These are phyloP conservation scores for Alternaria sp. DNA, from an alignment of 2,329 filamentous ascomycete species.

Conservation along the genomic window DNA sequence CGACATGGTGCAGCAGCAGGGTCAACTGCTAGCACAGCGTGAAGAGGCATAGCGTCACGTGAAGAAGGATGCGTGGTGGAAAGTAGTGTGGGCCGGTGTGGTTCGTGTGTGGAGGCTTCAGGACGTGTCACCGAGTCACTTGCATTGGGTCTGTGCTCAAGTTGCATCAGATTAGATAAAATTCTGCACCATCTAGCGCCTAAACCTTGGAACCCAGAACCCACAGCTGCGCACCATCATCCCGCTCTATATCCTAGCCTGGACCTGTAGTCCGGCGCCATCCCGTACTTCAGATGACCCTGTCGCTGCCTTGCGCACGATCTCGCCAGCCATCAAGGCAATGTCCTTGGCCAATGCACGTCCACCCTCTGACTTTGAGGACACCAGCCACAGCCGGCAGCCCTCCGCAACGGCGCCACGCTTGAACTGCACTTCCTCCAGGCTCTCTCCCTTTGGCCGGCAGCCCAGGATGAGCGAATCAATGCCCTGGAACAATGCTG, in stretches of 20 bases:
- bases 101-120: conserved; percentile 12
- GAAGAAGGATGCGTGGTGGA: conserved; percentile 19
- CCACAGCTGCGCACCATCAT: conserved; percentile 5
- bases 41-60: conserved; percentile 24
- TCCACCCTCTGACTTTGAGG: conserved; percentile 39
- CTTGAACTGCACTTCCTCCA: conserved; percentile 49
- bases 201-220: background rate
- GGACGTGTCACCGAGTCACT: conserved; percentile 15
- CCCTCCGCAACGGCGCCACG: conserved; percentile 36
- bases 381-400: conserved; percentile 43
- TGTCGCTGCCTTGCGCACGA: conserved; percentile 33
- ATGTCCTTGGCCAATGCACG: conserved; percentile 46
- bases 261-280: conserved; percentile 27
- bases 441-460: conserved; percentile 43
- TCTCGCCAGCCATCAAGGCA: conserved; percentile 41
- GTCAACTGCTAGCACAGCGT: conserved; percentile 11
- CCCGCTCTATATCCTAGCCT: conserved; percentile 37
- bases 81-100: conserved; percentile 10
- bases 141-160: conserved; percentile 12
- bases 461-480: conserved; percentile 44
- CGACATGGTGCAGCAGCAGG: conserved; percentile 26
- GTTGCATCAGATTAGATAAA: conserved; percentile 42
- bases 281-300: conserved; percentile 18
- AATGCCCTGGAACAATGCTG: conserved; percentile 34
- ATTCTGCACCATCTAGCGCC: conserved; percentile 23